phyloP scores from a whole-genome alignment of 2,329 filamentous ascomycete genomes.

The Pseudonectria foliicola region DNA sequence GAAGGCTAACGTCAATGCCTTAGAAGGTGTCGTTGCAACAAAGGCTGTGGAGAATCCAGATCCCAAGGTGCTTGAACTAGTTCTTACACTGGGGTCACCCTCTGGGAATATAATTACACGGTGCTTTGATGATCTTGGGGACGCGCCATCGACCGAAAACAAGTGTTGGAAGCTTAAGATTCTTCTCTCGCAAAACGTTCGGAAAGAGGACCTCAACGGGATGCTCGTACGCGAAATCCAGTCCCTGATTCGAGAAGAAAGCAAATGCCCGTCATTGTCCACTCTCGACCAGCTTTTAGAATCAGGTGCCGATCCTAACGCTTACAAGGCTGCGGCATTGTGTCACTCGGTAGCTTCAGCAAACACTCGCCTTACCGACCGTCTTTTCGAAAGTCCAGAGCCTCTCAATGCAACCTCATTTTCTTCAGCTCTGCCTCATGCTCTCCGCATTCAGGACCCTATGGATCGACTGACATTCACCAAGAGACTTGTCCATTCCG shows the following conservation, averaged over 20 bases:
- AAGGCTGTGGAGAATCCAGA: constrained; percentile 37
- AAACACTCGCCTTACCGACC: constrained; percentile 38
- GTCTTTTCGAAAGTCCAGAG: constrained; percentile 35
- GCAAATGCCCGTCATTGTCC: constrained; percentile 32
- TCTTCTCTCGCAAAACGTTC: constrained; percentile 37
- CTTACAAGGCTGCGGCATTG: constrained; percentile 43
- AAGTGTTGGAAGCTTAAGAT: constrained; percentile 45
- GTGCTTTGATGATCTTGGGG: constrained; percentile 36
- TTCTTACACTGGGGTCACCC: constrained; percentile 41
- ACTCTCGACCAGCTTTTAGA: constrained; percentile 41
- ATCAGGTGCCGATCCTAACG: constrained; percentile 49
- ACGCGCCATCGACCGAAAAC: constrained; percentile 34
- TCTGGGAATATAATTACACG: constrained; percentile 34
- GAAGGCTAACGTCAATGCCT: constrained; percentile 45
- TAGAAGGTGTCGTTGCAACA: constrained; percentile 36
- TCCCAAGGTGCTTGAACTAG: constrained; percentile 39
- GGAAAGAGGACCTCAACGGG: constrained; percentile 36
- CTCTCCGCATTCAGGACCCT: constrained; percentile 42
- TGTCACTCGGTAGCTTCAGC: constrained; percentile 42
- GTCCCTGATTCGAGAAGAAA: constrained; percentile 31
- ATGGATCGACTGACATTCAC: constrained; percentile 46
- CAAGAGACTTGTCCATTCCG: constrained; percentile 41
- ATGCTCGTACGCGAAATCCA: constrained; percentile 46
- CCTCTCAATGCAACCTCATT: constrained; percentile 37
- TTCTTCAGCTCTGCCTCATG: constrained; percentile 43